Evolutionary conservation across 768 basidiomycete genomes (phyloP), one percentile per base, ranked within the genome.

Genomic region (Clitopilus passeckerianus): DNA sequence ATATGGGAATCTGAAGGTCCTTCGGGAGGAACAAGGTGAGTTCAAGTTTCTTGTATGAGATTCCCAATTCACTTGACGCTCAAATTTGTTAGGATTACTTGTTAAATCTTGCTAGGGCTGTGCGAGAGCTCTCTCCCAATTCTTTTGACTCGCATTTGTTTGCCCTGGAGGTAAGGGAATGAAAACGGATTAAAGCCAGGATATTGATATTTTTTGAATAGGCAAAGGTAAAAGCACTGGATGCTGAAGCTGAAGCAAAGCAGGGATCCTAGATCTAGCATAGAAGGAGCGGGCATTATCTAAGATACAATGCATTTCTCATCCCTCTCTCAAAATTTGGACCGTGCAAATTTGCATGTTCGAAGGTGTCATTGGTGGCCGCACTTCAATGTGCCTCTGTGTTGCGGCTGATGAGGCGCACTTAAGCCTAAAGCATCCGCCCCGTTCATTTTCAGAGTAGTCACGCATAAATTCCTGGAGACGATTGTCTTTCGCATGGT

Each of bases 1-100:
- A 96, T 98, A 54, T 89, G 86, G 81, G 71, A 72, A 23, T 86
- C 90, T 0, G 80, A 85, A 0, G 95, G 95, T 0, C 94, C 95
- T 0, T 97, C 95, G 0, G 95, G 0, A 82, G 76, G 1, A 98
- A 98, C 76, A 95, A 94, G 78, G 94, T 90, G 43, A 1, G 53
- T 59, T 23, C n/a, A n/a, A n/a, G n/a, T n/a, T n/a, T n/a, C 24
- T 34, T 53, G 20, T 37, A 44, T 12, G 18, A 18, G 33, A 2
- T 34, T 8, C 15, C 27, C 20, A 35, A 35, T 41, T 37, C 23
- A 20, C 41, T 30, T 30, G 3, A 30, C 7, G 27, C 27, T 30
- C 3, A 30, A 30, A 3, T 2, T 23, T 1, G 1, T 23, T 61
- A 95, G 93, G 94, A 97, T 34, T 98, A 98, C 67, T 76, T 97